Conservation (phyloP, 805 yeast species). For the Candida montana region DNA sequence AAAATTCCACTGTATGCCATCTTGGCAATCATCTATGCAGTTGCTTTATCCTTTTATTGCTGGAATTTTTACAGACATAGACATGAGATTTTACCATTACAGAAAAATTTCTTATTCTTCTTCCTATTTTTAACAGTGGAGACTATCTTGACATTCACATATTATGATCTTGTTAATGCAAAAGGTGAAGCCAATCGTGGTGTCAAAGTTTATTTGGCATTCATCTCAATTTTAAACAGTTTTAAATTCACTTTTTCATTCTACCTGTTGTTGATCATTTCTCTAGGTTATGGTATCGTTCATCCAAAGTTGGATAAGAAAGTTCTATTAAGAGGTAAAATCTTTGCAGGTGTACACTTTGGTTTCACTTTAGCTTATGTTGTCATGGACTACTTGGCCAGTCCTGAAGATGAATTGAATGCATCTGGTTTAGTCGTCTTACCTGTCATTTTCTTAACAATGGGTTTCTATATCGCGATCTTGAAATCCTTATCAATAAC, state of each 20-base stretch:
- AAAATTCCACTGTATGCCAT: conserved; percentile 86
- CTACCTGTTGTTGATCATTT: conserved; percentile 77
- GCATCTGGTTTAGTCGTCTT: conserved; percentile 55
- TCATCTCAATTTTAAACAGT: conserved; percentile 75
- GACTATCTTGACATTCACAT: conserved; percentile 85
- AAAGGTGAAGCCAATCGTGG: conserved; percentile 44
- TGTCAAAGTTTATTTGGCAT: conserved; percentile 67
- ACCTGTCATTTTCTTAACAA: conserved; percentile 67
- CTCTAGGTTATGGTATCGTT: conserved; percentile 94
- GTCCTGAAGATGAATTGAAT: conserved; percentile 44
- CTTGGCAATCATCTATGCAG: conserved; percentile 76
- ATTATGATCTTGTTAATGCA: conserved; percentile 76
- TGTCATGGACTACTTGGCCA: conserved; percentile 46
- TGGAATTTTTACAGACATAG: conserved; percentile 83
- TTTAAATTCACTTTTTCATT: conserved; percentile 82
- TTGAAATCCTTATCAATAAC: conserved; percentile 72
- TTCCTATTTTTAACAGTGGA: conserved; percentile 78
- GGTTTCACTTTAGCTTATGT: conserved; percentile 49
- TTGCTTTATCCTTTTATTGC: conserved; percentile 74
- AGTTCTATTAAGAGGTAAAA: conserved; percentile 64
- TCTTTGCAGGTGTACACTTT: conserved; percentile 53
- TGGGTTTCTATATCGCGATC: conserved; percentile 69
- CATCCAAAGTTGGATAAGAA: conserved; percentile 75
- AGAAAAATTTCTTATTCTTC: conserved; percentile 84
- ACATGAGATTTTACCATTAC: conserved; percentile 82